phyloP scores from a whole-genome alignment of 164 flowering plant species.

The Vitis rotundifolia region DNA sequence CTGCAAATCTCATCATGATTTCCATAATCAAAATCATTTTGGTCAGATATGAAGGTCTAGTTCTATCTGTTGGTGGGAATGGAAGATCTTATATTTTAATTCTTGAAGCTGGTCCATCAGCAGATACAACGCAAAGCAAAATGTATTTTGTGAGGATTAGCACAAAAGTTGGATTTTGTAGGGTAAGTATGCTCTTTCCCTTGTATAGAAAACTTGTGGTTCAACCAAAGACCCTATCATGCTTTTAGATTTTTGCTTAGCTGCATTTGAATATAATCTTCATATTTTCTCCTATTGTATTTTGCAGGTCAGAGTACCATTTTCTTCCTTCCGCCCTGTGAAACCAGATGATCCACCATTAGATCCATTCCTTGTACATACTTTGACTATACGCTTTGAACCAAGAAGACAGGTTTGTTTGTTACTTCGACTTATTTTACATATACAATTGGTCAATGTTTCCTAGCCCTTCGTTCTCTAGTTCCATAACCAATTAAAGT shows the following conservation, averaged over 20 bases:
- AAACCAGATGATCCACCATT: constrained; percentile 94
- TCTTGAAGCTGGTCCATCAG: constrained; percentile 93
- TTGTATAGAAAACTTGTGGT: neutral
- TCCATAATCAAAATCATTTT: neutral
- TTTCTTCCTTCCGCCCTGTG: constrained; percentile 87
- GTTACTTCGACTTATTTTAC: neutral
- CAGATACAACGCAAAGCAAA: constrained; percentile 84
- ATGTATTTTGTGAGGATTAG: constrained; percentile 82
- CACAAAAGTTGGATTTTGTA: constrained; percentile 93
- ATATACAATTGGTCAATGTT: neutral
- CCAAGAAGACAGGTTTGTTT: constrained; percentile 91
- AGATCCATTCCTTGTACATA: constrained; percentile 96
- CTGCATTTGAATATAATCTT: neutral
- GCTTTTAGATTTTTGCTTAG: neutral
- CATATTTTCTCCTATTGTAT: constrained; percentile 3
- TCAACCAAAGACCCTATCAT: neutral
- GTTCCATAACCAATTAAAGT: neutral
- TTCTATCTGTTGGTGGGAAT: constrained; percentile 94
- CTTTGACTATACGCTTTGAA: constrained; percentile 92
- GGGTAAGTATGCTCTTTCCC: constrained; percentile 48
- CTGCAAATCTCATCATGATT: neutral
- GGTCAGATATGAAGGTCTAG: constrained; percentile 85
- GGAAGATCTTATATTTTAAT: constrained; percentile 88
- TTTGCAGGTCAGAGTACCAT: constrained; percentile 83
- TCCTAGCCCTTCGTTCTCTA: neutral